Evolutionary conservation across 1,139 yeast genomes (phyloP), one percentile per base, ranked within the genome.

Genomic region (Yamadazyma taylorii): DNA sequence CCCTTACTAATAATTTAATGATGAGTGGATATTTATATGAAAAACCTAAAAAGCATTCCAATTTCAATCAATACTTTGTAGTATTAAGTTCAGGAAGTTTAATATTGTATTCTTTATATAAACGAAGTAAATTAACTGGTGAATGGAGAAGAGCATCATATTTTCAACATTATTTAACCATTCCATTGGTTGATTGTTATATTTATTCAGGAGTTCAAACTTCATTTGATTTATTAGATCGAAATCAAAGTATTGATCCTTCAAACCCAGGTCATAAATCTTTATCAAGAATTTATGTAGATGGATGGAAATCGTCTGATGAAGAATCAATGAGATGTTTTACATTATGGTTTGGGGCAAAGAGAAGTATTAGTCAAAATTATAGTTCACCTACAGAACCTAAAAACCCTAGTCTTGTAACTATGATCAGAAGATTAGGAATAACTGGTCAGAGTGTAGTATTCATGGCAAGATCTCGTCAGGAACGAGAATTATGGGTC

Each of bases 401-500:
- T 11, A 53, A 56, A 37, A 69, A 76, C 41, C 79, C 79, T 3
- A 70, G 73, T 5, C 39, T 66, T 42, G 36, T 75, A 3, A 66
- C 56, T 31, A 57, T 73, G 56, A 70, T 72, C 4, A 67, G 73
- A 24, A 71, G 79, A 38, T 61, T 85, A 34, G 95, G 95, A 1
- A 73, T 79, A 1, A 75, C 81, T 0, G 95, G 95, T 0, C 72
- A 69, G 37, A 75, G 81, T 33, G 68, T 85, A 62, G 82, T 84
- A 4, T 88, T 90, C 52, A 73, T 87, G 76, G 82, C 96, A 1
- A 60, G 94, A 30, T 85, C 95, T 1, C 64, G 95, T 31, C 86
- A 84, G 46, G 96, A 88, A 48, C 69, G 92, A 37, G 96, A 90
- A 54, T 46, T 76, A 23, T 90, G 97, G 97, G 90, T 86, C 1